Evolutionary conservation across 306 rosid species (phyloP), one percentile per base, ranked within the genome.

Genomic region (Oxytropis ochrocephala): DNA sequence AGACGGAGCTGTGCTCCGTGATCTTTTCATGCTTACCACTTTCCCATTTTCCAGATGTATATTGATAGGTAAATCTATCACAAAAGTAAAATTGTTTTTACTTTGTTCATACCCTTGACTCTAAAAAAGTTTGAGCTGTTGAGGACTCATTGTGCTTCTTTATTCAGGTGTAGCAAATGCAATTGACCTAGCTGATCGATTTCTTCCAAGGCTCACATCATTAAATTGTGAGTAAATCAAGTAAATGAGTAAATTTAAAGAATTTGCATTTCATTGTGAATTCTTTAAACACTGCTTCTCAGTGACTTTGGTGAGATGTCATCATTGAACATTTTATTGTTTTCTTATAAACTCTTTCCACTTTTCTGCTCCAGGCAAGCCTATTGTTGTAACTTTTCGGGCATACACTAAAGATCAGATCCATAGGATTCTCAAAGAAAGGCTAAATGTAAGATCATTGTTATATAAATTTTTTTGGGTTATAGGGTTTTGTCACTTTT

Each of bases 131-230:
- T 68, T 41, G 71, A 64, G 42, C 7, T 19, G 35, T 56, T 54
- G 33, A 16, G 9, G 50, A 60, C 67, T 24, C 5, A 53, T 11
- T 43, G 38, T 30, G 41, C 67, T 59, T 44, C 51, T 59, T 50
- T 44, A 51, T 74, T 46, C 84, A 94, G 99, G 97, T 60, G 84
- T 90, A 58, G 96, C 99, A 7, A 94, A 94, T 85, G 96, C 99
- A 52, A 91, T 91, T 16, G 96, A 94, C 67, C 85, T 94, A 24
- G 92, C 99, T 17, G 99, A 87, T 75, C 96, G 96, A 46, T 94
- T 91, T 75, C 92, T 94, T 74, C 99, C 96, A 11, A 85, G 84
- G 72, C 94, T 91, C 41, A 83, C 86, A 79, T 79, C 99, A 55
- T 72, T 91, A 73, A 94, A 87, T 80, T 94, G 99, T 94, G 80